A percentile compares a stretch with the other conserved stretches of the same genome.
Evolutionary conservation across 768 basidiomycete species (phyloP).

Genomic region (Xerocomellus amylosporus): DNA sequence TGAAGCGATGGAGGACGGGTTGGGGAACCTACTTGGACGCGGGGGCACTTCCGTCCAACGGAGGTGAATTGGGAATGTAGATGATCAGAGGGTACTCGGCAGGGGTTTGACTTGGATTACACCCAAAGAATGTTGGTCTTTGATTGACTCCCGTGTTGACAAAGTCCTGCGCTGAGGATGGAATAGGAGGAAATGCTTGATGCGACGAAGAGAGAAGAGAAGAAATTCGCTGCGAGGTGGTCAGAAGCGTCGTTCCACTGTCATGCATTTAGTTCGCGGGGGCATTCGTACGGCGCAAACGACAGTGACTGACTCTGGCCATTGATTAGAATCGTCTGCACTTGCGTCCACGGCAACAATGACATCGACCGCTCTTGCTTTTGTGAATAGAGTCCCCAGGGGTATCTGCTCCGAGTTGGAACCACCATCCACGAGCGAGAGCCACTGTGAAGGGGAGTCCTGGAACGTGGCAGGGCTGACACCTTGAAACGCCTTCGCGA

Average conservation of each 20-base stretch:
- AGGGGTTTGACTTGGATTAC: slow-evolving; percentile 49
- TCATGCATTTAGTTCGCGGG: not conserved
- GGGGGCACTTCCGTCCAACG: slow-evolving; percentile 55
- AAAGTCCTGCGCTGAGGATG: slow-evolving; percentile 49
- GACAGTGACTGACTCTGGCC: slow-evolving; percentile 56
- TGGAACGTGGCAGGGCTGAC: slow-evolving; percentile 48
- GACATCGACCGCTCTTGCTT: slow-evolving; percentile 65
- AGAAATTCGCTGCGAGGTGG: slow-evolving; percentile 43
- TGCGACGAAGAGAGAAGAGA: slow-evolving; percentile 48
- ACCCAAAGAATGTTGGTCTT: slow-evolving; percentile 80
- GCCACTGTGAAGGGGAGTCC: slow-evolving; percentile 48
- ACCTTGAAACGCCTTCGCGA: slow-evolving; percentile 48
- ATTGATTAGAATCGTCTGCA: slow-evolving; percentile 54
- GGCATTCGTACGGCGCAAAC: not conserved
- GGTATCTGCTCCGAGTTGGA: slow-evolving; percentile 73
- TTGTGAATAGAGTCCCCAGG: slow-evolving; percentile 66
- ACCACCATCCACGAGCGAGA: slow-evolving; percentile 70
- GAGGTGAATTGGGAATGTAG: slow-evolving; percentile 78
- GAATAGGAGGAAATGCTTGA: slow-evolving; percentile 64
- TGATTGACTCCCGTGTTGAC: slow-evolving; percentile 57
- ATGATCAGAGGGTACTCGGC: slow-evolving; percentile 65
- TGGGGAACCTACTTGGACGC: slow-evolving; percentile 54
- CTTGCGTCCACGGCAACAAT: slow-evolving; percentile 74
- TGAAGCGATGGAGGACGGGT: not conserved
- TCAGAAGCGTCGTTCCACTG: slow-evolving; percentile 54